Evolutionary conservation across 2,329 filamentous ascomycete species (phyloP).

Genomic region (Phialophora expanda): DNA sequence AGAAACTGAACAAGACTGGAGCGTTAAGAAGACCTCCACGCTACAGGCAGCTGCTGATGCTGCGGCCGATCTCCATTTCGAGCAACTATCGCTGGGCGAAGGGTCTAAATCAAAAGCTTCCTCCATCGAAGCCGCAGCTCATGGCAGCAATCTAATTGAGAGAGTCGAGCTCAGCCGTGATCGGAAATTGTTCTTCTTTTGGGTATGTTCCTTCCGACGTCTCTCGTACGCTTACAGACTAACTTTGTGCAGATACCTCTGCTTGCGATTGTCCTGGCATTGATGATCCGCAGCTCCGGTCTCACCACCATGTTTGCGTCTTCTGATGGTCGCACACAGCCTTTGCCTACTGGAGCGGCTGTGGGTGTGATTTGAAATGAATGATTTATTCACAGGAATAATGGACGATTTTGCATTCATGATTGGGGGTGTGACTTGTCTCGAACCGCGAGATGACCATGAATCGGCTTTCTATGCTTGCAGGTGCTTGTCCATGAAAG

Average conservation of each 20-base stretch:
- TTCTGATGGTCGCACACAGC: slow-evolving; percentile 4
- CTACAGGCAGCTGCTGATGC: slow-evolving; percentile 52
- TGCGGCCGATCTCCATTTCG: slow-evolving; percentile 52
- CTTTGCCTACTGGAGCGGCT: slow-evolving; percentile 7
- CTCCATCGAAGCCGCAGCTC: background rate
- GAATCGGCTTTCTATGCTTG: background rate
- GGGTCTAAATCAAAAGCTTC: slow-evolving; percentile 3
- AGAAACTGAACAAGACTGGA: slow-evolving; percentile 47
- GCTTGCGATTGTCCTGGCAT: slow-evolving; percentile 52
- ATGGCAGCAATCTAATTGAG: slow-evolving; percentile 46
- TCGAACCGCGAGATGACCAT: background rate
- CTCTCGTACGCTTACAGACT: slow-evolving; percentile 11
- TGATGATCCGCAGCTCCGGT: slow-evolving; percentile 50
- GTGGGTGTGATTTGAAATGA: slow-evolving; percentile 28
- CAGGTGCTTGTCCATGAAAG: background rate
- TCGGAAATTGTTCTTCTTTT: slow-evolving; percentile 60
- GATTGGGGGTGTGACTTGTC: background rate
- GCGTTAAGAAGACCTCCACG: slow-evolving; percentile 52
- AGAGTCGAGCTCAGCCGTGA: slow-evolving; percentile 52
- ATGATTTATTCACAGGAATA: too few species aligned
- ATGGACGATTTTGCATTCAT: background rate
- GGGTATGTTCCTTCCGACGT: slow-evolving; percentile 50
- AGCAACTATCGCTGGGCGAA: slow-evolving; percentile 12
- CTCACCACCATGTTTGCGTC: slow-evolving; percentile 25
- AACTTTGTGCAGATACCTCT: slow-evolving; percentile 52